Evolutionary conservation across 441 rosid species (phyloP), one percentile per base, ranked within the genome.

Genomic region (Euphorbia schlechtendalii): DNA sequence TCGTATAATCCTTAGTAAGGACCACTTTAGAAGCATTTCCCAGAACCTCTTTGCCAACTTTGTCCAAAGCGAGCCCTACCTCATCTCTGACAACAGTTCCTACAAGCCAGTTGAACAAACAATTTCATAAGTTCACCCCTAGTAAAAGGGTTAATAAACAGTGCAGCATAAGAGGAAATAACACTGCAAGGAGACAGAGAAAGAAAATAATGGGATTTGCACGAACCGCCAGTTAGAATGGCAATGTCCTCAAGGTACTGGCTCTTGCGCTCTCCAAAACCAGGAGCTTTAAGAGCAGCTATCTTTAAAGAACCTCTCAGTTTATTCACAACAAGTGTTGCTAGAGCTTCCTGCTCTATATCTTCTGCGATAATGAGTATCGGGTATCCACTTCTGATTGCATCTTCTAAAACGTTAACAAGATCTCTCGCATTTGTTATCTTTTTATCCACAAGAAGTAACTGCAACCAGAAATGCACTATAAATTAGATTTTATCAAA

Each of bases 261-360:
- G 76, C 90, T 90, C 80, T 90, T 90, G 63, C 97, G 89, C 72
- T 93, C 96, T 59, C 97, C 99, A 74, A 90, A 93, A 59, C 97
- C 99, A 70, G 99, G 97, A 76, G 99, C 99, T 71, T 85, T 93
- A 21, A 93, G 88, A 69, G 99, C 96, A 64, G 97, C 99, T 77
- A 93, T 88, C 79, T 90, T 94, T 71, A 94, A 61, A 57, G 97
- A 65, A 25, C 99, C 99, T 77, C 99, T 88, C 62, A 94, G 92
- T 76, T 83, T 90, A 82, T 94, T 94, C 71, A 94, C 99, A 51
- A 94, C 99, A 76, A 94, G 93, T 67, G 99, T 94, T 17, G 99
- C 97, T 56, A 94, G 74, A n/a, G 97, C 94, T 71, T 90, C 97
- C 64, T 94, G 99, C 73, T 94, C 99, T 57, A 90, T 90, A 73